Evolutionary conservation across 2,329 filamentous ascomycete species (phyloP), one percentile per base, ranked within the genome.

Genomic region (Cadophora luteo-olivacea): DNA sequence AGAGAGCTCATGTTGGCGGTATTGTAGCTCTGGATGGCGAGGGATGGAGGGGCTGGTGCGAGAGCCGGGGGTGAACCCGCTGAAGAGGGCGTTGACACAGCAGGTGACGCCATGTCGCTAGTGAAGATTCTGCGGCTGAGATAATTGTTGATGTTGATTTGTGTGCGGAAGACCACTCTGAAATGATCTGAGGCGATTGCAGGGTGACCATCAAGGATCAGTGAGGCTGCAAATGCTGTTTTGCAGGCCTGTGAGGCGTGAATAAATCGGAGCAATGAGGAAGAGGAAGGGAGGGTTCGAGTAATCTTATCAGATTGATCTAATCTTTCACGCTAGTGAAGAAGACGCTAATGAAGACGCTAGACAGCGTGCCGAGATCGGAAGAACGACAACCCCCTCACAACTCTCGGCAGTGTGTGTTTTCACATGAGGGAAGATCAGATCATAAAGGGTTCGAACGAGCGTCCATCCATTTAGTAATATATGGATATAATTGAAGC

Each of bases 1-100:
- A 74, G 69, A 6, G 67, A 48, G 57, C 68, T 65, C 68, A 74
- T 74, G 55, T 66, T 74, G 22, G 71, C 61, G 19, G 66, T 51
- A 41, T 72, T 74, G 52, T 62, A 64, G 22, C 69, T 67, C 65
- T 76, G 77, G 65, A 80, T 80, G 16, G 79, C 81, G 67, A 84
- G 74, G 24, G 67, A 66, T 64, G 73, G 77, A 69, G 75, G 77
- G 61, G 76, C 74, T 64, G 77, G 75, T 51, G 76, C 74, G 57
- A 78, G 72, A 33, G 72, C 69, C 48, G 79, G 71, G 62, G 80
- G 79, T 49, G 79, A 78, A 66, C 78, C 77, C 57, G 81, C 77
- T 61, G 80, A 76, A 14, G 79, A 79, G n/a, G 79, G 76, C 12
- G 79, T 80, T 67, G 79, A 76, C 69, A 78, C 78, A 65, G 79